A percentile compares a stretch with the other conserved stretches of the same genome.
These are phyloP conservation scores for Scedosporium aurantiacum DNA, from an alignment of 2,329 filamentous ascomycete species.

Conservation along the genomic window DNA sequence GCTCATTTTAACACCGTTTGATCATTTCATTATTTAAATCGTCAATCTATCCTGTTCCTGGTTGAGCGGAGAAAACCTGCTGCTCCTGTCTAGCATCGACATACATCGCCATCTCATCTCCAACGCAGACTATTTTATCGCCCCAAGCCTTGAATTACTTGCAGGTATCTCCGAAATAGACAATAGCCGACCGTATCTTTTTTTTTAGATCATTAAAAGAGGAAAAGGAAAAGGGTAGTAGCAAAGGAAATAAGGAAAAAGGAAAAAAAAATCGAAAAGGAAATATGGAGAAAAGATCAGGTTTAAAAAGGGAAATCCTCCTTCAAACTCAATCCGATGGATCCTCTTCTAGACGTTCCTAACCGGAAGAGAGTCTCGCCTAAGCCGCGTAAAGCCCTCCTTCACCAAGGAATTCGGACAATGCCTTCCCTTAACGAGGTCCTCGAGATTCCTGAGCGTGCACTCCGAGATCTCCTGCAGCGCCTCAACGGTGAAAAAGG, in stretches of 20 bases:
- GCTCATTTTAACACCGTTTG: neutral
- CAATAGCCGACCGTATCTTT: neutral
- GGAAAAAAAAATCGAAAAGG: neutral
- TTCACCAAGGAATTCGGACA: constrained; percentile 28
- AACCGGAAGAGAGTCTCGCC: constrained; percentile 22
- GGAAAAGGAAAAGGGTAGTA: neutral
- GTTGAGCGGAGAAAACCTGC: neutral
- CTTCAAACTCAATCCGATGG: neutral
- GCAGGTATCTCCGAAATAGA: neutral
- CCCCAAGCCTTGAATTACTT: neutral
- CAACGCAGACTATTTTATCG: no score
- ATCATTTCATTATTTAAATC: neutral
- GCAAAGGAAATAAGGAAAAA: neutral
- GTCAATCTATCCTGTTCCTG: neutral
- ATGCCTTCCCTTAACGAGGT: constrained; percentile 23
- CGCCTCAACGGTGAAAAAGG: constrained; percentile 58
- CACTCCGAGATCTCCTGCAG: constrained; percentile 50
- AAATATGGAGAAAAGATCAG: no score
- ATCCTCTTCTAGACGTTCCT: constrained; percentile 12
- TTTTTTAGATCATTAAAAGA: constrained; percentile 5
- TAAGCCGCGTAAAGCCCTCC: constrained; percentile 9
- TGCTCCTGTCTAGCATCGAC: neutral
- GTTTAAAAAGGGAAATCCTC: neutral
- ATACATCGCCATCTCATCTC: no score
- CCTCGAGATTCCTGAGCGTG: constrained; percentile 45